Evolutionary conservation across 1,284 basidiomycete genomes (phyloP).

Genomic region (Ceratobasidium papillatum): DNA sequence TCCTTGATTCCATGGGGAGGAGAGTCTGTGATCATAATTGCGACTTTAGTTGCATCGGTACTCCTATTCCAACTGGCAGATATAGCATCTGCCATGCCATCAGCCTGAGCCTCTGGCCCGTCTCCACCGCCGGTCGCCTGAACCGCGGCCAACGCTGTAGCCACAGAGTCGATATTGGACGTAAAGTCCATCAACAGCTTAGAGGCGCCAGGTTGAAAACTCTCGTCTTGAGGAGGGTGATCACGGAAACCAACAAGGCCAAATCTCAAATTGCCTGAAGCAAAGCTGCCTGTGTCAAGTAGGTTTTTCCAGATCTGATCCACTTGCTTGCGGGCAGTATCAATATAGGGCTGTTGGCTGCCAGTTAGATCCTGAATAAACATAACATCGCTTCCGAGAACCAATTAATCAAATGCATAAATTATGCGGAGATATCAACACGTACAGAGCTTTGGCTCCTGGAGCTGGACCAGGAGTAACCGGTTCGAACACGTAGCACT

Average conservation of each 20-base stretch:
- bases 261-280: slow-evolving; percentile 57
- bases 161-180: slow-evolving; percentile 57
- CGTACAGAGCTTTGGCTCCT: too few relatives aligned
- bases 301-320: too few relatives aligned
- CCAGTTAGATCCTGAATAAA: too few relatives aligned
- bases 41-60: slow-evolving; percentile 60
- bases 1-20: slow-evolving; percentile 62
- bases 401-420: too few relatives aligned
- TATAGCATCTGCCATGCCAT: slow-evolving; percentile 62
- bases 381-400: too few relatives aligned
- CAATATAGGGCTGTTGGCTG: too few relatives aligned
- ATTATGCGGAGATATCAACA: too few relatives aligned
- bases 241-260: slow-evolving; percentile 60
- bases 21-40: slow-evolving; percentile 63
- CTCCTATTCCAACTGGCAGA: slow-evolving; percentile 59
- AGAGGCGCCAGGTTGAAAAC: slow-evolving; percentile 59
- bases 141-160: slow-evolving; percentile 56
- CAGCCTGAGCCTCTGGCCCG: slow-evolving; percentile 67
- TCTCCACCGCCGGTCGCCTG: slow-evolving; percentile 65
- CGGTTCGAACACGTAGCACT: neutral
- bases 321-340: too few relatives aligned
- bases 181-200: slow-evolving; percentile 59
- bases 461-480: too few relatives aligned
- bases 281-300: too few relatives aligned
- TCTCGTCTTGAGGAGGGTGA: slow-evolving; percentile 60